Base-by-base conservation (phyloP, 306 rosid genomes). In the Lathyrus aphaca region DNA sequence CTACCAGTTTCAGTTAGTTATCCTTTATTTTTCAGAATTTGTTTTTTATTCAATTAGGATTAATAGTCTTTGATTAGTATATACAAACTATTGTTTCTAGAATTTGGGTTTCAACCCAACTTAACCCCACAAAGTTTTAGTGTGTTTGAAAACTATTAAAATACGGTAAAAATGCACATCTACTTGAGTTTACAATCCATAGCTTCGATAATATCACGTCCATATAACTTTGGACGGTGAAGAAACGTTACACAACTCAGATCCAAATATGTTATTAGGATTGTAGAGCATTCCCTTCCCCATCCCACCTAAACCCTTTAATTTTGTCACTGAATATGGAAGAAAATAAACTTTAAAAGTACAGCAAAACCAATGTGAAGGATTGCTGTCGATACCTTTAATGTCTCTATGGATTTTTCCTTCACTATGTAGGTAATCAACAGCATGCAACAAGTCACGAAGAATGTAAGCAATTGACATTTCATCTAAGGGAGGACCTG, bases 321-420 rank as follows among this genome's bases (percentile, higher is more conserved):
- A 66, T 46, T 66, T 30, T 16, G 25, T 10, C 25, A 46, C 58
- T 46, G 6, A n/a, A 46, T 55, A 30, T 29, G 14, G 53, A 74
- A 40, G 61, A 30, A 25, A 77, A 56, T 5, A 66, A 64, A 54
- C 18, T 65, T 63, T 38, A 19, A 9, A 77, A 63, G 71, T 39
- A 56, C 54, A 16, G 16, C 18, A 77, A 73, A 48, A 25, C 32
- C 29, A 75, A 70, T n/a, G 21, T n/a, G 3, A 65, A 3, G 19
- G 53, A 30, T 62, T 61, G 68, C 17, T 12, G 63, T 44, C 38
- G 46, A 75, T 64, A 95, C 99, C 99, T 91, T 95, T 95, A 55
- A 95, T 84, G 81, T 95, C 99, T 79, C 99, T 82, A 80, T 95
- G 99, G 74, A 95, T 95, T 80, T 95, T 95, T 72, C 99, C 97